Percentiles rank a stretch among this genome's conserved stretches.
Conservation (phyloP, 768 basidiomycete genomes). For the Lentinula boryana region DNA sequence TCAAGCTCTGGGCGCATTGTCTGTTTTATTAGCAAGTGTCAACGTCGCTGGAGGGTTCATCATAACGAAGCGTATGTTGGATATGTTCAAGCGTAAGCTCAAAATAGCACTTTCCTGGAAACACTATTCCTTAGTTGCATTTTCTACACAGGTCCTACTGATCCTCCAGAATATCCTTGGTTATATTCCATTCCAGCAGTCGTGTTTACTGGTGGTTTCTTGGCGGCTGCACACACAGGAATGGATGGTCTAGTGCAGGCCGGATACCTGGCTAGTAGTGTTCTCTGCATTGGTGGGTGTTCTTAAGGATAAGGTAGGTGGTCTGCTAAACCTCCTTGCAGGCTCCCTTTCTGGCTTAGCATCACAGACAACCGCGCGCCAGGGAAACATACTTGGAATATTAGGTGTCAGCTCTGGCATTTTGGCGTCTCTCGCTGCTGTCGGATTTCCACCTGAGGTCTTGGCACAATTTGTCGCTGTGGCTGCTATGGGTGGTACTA, state of each 20-base stretch:
- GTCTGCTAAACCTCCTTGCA: conserved; percentile 19
- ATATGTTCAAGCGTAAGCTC: conserved; percentile 78
- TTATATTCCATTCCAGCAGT: conserved; percentile 75
- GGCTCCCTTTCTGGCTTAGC: conserved; percentile 75
- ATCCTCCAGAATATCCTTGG: conserved; percentile 87
- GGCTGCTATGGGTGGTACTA: conserved; percentile 63
- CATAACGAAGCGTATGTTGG: conserved; percentile 87
- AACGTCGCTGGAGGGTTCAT: conserved; percentile 89
- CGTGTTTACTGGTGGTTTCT: conserved; percentile 78
- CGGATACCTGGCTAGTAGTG: conserved; percentile 77
- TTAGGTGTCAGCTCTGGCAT: conserved; percentile 81
- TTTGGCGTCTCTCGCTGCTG: conserved; percentile 73
- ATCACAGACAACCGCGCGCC: conserved; percentile 77
- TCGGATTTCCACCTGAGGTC: conserved; percentile 72
- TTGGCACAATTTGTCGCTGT: conserved; percentile 76
- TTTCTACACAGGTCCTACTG: conserved; percentile 53
- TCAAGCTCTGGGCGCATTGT: conserved; percentile 71
- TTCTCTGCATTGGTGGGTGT: conserved; percentile 73
- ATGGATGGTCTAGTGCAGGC: conserved; percentile 85
- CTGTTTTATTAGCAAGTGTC: conserved; percentile 82
- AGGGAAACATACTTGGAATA: conserved; percentile 86
- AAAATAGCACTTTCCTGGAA: not conserved
- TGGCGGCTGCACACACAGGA: conserved; percentile 78
- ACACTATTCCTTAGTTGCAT: not conserved
- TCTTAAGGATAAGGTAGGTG: not conserved